phyloP scores from a whole-genome alignment of 495 filamentous ascomycete genomes.

The Parmelia sp. region DNA sequence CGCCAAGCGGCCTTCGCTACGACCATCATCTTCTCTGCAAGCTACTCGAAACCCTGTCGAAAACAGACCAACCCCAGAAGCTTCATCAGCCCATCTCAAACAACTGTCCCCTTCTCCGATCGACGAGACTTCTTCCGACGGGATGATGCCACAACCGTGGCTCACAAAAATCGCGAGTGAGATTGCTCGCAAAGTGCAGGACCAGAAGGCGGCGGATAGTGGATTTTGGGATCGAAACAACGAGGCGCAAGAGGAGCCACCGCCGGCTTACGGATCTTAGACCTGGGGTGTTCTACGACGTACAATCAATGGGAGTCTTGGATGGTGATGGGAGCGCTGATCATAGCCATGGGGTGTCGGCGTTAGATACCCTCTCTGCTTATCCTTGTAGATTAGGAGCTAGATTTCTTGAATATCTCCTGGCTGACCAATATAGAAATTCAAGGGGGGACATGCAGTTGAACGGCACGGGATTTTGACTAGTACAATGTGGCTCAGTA shows the following conservation, averaged over 20 bases:
- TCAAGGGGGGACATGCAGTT: too few relatives aligned
- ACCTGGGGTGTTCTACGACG: background rate
- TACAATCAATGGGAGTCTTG: background rate
- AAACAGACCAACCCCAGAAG: background rate
- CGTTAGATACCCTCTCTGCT: constrained; percentile 4
- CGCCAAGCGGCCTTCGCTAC: constrained; percentile 4
- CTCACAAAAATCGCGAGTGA: constrained; percentile 87
- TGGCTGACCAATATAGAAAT: too few relatives aligned
- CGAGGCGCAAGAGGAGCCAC: constrained; percentile 50
- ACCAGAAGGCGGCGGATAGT: constrained; percentile 54
- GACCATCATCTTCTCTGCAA: constrained; percentile 10
- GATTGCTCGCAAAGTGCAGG: constrained; percentile 76
- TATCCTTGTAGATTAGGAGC: background rate
- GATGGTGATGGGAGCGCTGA: background rate
- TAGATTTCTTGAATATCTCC: too few relatives aligned
- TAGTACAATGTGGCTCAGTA: too few relatives aligned
- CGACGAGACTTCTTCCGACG: constrained; percentile 32
- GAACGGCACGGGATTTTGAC: too few relatives aligned
- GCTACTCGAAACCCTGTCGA: constrained; percentile 6
- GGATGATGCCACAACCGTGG: constrained; percentile 76
- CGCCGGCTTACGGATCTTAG: constrained; percentile 54
- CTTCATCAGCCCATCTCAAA: background rate
- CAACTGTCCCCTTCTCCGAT: constrained; percentile 14
- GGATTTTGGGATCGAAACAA: constrained; percentile 40
- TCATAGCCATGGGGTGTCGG: background rate